A percentile compares a stretch with the other conserved stretches of the same genome.
Evolutionary conservation across 345 rosid species (phyloP).

Genomic region (Bruguiera sexangula): DNA sequence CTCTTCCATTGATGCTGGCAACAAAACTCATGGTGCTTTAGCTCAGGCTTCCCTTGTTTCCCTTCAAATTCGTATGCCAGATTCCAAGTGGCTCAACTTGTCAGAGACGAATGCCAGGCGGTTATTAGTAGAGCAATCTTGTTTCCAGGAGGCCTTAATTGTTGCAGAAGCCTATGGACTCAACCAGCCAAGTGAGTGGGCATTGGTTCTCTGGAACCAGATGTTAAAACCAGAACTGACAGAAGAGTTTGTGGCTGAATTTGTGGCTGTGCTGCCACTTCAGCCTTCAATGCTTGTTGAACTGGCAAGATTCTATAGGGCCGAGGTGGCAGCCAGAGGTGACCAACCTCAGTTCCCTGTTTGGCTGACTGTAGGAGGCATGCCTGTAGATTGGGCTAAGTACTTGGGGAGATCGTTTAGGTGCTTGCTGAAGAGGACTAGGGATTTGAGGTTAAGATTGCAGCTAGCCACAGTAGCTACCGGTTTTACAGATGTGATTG

Average conservation of each 20-base stretch:
- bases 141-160: slow-evolving; percentile 88
- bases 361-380: slow-evolving; percentile 91
- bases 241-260: slow-evolving; percentile 89
- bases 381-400: slow-evolving; percentile 97
- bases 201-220: slow-evolving; percentile 86
- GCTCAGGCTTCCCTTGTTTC: slow-evolving; percentile 93
- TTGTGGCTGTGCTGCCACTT: slow-evolving; percentile 90
- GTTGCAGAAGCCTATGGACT: slow-evolving; percentile 97
- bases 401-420: slow-evolving; percentile 82
- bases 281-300: slow-evolving; percentile 83
- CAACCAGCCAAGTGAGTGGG: slow-evolving; percentile 97
- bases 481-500: slow-evolving; percentile 64
- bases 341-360: slow-evolving; percentile 95
- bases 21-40: slow-evolving; percentile 78
- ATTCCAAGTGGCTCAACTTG: slow-evolving; percentile 75
- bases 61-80: slow-evolving; percentile 96
- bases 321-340: slow-evolving; percentile 88
- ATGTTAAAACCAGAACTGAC: slow-evolving; percentile 88
- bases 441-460: slow-evolving; percentile 67
- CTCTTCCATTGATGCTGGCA: slow-evolving; percentile 92
- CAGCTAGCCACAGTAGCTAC: slow-evolving; percentile 84
- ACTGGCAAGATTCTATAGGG: slow-evolving; percentile 75
- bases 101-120: slow-evolving; percentile 91
- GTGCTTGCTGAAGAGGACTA: slow-evolving; percentile 78
- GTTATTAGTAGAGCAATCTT: slow-evolving; percentile 81